Evolutionary conservation across 2,329 filamentous ascomycete genomes (phyloP), one percentile per base, ranked within the genome.

Genomic region (Cladophialophora carrionii): DNA sequence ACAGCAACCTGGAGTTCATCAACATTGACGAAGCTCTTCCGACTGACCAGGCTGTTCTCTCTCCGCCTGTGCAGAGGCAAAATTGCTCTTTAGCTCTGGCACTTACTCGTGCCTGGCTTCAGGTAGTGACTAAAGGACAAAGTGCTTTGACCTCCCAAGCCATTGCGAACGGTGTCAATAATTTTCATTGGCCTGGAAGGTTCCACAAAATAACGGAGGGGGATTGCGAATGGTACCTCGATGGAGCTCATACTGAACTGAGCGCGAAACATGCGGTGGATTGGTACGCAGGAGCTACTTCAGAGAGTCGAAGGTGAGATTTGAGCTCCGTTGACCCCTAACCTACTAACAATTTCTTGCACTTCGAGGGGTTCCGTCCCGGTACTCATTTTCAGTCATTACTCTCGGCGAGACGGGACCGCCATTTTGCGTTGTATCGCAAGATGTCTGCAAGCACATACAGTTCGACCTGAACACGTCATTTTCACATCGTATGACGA

Each of bases 11-110:
- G 32, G 32, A 34, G 32, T 34, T 34, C 32, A 34, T 34, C 32
- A 34, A 34, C 9, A 34, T 34, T 34, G 32, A 34, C 32, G 32
- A 34, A 75, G 76, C 2, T 49, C 74, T 88, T 14, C 73, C 82
- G 46, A 59, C 46, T 1, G 63, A 58, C 31, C 32, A 22, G 9
- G 49, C 56, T 37, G 29, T 49, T 41, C 51, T 29, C 9, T 60
- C 57, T 24, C 57, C 61, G 14, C 52, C 57, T 52, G 60, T 57
- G n/a, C 60, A 62, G 26, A 26, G 46, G 20, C 56, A 37, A 17
- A 62, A 62, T 34, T 62, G 60, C 41, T 57, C 60, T 26, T 20
- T 62, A 20, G 60, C 60, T 43, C 31, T 62, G 14, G 53, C 60
- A 5, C 29, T 62, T 9, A 41, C 34, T 31, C 49, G 37, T 34